A percentile compares a stretch with the other conserved stretches of the same genome.
Conservation (phyloP, 371 early-diverging fungal genomes). For the Mucor mucedo region DNA sequence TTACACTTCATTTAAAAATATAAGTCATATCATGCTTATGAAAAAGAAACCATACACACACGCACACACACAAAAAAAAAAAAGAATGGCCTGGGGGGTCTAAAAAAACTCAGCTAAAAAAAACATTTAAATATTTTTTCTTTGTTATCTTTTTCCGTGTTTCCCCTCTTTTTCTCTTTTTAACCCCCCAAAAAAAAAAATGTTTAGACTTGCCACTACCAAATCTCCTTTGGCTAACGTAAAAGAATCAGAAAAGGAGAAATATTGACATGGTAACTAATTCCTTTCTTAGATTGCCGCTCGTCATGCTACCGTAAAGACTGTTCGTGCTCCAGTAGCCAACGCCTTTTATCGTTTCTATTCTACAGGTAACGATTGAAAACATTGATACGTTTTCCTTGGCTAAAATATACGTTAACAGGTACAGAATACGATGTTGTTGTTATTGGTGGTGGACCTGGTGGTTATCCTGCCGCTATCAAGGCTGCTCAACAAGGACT, state of each 20-base stretch:
- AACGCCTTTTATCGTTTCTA: constrained; percentile 63
- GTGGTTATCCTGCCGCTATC: constrained; percentile 98
- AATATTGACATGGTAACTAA: neutral
- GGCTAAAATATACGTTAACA: constrained; percentile 1
- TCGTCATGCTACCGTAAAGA: constrained; percentile 55
- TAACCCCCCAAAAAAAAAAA: constrained; percentile 30
- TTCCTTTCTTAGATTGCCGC: constrained; percentile 53
- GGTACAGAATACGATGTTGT: constrained; percentile 81
- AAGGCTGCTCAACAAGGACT: constrained; percentile 98
- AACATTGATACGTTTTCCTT: neutral
- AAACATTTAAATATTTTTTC: neutral
- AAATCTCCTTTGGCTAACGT: constrained; percentile 67
- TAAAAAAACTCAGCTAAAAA: too few species aligned
- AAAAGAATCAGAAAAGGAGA: constrained; percentile 9
- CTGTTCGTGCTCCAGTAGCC: constrained; percentile 60
- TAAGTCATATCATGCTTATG: too few species aligned
- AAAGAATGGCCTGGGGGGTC: too few species aligned
- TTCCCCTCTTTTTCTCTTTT: constrained; percentile 8
- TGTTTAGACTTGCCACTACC: constrained; percentile 65
- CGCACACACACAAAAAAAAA: too few species aligned
- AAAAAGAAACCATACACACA: too few species aligned
- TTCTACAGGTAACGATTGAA: constrained; percentile 51
- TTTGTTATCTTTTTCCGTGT: constrained; percentile 7
- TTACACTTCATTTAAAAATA: too few species aligned
- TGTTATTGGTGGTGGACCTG: constrained; percentile 96